A percentile compares a stretch with the other conserved stretches of the same genome.
Evolutionary conservation across 2,329 filamentous ascomycete genomes (phyloP).

Genomic region (Colletotrichum sp.): DNA sequence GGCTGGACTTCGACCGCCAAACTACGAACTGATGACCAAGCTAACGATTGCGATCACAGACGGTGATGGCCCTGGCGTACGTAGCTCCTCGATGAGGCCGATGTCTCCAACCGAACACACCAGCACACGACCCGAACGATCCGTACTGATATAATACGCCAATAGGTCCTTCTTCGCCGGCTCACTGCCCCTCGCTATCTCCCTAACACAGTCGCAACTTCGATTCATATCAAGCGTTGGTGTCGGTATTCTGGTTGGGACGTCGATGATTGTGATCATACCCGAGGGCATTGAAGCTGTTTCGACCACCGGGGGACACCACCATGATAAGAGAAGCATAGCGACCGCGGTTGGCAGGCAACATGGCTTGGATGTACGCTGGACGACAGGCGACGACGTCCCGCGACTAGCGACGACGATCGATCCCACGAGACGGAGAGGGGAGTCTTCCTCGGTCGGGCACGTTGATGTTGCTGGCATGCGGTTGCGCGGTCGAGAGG

Average conservation of each 20-base stretch:
- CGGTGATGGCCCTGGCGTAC: slow-evolving; percentile 65
- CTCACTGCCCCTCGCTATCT: slow-evolving; percentile 87
- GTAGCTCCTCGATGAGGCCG: slow-evolving; percentile 31
- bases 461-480: background rate
- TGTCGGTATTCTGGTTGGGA: slow-evolving; percentile 92
- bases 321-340: slow-evolving; percentile 8
- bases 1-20: background rate
- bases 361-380: background rate
- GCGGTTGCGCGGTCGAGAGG: background rate
- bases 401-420: background rate
- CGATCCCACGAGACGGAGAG: background rate
- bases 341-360: background rate
- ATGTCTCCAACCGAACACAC: slow-evolving; percentile 4
- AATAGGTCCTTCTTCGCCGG: slow-evolving; percentile 90
- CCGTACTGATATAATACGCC: background rate
- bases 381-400: background rate
- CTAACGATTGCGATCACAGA: slow-evolving; percentile 33
- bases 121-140: background rate
- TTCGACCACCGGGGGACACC: slow-evolving; percentile 58
- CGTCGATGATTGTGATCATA: slow-evolving; percentile 95
- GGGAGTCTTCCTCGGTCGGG: background rate
- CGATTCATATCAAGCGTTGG: slow-evolving; percentile 91
- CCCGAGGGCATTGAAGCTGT: slow-evolving; percentile 95
- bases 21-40: background rate
- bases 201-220: slow-evolving; percentile 84